phyloP scores from a whole-genome alignment of 305 asterid species.

The Petunia hybrid region DNA sequence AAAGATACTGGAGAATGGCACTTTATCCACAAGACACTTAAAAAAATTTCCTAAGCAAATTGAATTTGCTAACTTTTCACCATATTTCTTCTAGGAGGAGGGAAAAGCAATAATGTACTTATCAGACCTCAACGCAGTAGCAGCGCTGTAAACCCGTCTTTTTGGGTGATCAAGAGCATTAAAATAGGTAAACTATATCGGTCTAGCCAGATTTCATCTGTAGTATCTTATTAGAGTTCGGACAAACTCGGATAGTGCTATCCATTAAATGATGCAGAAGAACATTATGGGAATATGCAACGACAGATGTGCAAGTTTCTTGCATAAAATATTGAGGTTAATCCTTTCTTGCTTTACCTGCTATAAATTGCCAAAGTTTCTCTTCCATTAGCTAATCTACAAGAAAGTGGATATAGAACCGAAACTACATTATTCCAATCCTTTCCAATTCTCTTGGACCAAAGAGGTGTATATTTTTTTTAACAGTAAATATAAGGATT shows the following conservation, averaged over 20 bases:
- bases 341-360: neutral
- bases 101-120: neutral
- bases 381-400: neutral
- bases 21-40: slow-evolving; percentile 9
- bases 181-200: neutral
- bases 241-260: neutral
- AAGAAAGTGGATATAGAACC: slow-evolving; percentile 19
- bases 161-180: neutral
- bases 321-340: neutral
- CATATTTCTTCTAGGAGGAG: neutral
- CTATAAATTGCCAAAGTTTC: neutral
- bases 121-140: neutral
- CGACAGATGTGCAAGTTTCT: neutral
- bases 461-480: neutral
- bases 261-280: neutral
- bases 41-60: neutral
- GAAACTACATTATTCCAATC: neutral
- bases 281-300: neutral
- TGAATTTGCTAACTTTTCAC: neutral
- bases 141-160: slow-evolving; percentile 3
- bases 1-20: slow-evolving; percentile 2
- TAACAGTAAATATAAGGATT: neutral
- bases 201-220: neutral
- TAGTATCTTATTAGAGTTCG: neutral
- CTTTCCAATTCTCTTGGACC: neutral